Evolutionary conservation across 2,329 filamentous ascomycete genomes (phyloP).

Genomic region (Corynespora cassiicola): DNA sequence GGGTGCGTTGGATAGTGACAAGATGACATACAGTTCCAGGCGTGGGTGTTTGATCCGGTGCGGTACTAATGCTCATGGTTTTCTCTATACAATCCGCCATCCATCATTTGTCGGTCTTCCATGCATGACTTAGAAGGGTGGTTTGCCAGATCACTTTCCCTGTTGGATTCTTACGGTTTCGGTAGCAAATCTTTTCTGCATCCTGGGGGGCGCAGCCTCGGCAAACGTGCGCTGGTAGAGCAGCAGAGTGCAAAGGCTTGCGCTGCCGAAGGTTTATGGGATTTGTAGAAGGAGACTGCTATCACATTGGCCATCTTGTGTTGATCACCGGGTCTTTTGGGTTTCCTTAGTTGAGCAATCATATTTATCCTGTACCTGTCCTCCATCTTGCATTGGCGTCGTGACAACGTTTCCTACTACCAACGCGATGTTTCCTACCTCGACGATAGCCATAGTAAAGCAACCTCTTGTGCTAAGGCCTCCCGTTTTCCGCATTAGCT

Average conservation of each 20-base stretch:
- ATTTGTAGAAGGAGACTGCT: conserved; percentile 20
- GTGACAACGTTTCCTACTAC: too few relatives aligned
- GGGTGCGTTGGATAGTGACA: conserved; percentile 12
- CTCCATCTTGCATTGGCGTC: conserved; percentile 4
- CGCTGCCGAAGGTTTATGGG: conserved; percentile 8
- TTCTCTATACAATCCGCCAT: conserved; percentile 21
- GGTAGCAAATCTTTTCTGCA: conserved; percentile 25
- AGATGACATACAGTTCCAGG: conserved; percentile 30
- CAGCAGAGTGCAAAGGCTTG: conserved; percentile 15
- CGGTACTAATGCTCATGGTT: conserved; percentile 35
- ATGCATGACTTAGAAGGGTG: conserved; percentile 40
- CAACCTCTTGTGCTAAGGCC: too few relatives aligned
- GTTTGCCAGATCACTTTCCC: conserved; percentile 22
- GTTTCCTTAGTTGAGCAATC: conserved; percentile 36
- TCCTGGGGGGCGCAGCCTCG: conserved; percentile 9
- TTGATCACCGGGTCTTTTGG: conserved; percentile 32
- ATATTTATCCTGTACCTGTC: conserved; percentile 16
- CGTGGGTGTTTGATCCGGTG: conserved; percentile 35
- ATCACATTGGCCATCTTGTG: conserved; percentile 35
- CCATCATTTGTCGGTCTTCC: conserved; percentile 31
- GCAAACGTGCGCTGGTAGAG: conserved; percentile 11
- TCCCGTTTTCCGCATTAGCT: too few relatives aligned
- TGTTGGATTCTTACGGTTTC: conserved; percentile 36
- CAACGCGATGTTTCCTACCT: too few relatives aligned
- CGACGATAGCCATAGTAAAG: too few relatives aligned